Conservation (phyloP, 208 protist species). For the Sergeia podlipaevii region DNA sequence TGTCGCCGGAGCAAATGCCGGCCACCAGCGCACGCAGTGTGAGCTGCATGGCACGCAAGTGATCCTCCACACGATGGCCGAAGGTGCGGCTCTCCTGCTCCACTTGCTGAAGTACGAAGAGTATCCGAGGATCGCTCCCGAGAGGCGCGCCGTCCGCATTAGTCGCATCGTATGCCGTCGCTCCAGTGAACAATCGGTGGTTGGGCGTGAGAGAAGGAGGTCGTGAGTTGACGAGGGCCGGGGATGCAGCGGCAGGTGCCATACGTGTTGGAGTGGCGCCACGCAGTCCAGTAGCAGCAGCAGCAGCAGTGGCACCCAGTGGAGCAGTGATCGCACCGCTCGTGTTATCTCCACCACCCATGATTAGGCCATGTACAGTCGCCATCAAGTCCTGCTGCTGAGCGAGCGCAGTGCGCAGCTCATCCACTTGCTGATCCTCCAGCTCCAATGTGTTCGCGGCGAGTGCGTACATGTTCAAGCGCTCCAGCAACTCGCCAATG, state of each 20-base stretch:
- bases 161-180: not conserved
- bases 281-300: not conserved
- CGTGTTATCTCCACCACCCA: conserved; percentile 10
- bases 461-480: conserved; percentile 23
- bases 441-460: conserved; percentile 27
- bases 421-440: conserved; percentile 25
- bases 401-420: conserved; percentile 19
- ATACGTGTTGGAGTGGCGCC: not conserved
- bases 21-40: conserved; percentile 25
- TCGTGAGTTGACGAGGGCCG: not conserved
- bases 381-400: conserved; percentile 24
- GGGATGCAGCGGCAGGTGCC: not conserved
- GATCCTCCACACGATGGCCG: conserved; percentile 37
- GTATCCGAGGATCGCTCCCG: not conserved
- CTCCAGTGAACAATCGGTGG: not conserved
- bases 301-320: not conserved
- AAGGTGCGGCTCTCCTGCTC: conserved; percentile 31
- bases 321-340: too few relatives aligned
- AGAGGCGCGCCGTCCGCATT: not conserved
- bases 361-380: not conserved
- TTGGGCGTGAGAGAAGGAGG: not conserved
- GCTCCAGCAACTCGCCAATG: conserved; percentile 34
- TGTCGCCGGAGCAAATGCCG: conserved; percentile 14
- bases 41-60: conserved; percentile 31
- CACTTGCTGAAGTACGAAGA: conserved; percentile 29